Base-by-base conservation (phyloP, 108 stramenopile genomes). In the Nitzschia palea region DNA sequence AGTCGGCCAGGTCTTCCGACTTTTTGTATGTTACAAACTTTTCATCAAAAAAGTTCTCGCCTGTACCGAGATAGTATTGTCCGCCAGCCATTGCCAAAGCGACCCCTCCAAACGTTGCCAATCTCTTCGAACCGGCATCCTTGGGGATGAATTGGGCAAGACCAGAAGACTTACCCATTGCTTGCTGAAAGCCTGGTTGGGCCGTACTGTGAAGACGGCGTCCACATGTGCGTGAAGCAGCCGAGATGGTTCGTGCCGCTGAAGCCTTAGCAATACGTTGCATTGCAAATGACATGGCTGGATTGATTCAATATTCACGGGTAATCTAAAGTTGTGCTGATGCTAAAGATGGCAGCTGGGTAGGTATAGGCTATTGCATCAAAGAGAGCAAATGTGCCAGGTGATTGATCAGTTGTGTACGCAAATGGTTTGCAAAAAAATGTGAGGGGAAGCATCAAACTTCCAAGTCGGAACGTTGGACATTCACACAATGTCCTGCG, bases 1-100 rank as follows among this genome's bases (percentile, higher is more conserved):
- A 81, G 23, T 56, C 59, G 14, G 76, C 76, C 12, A 82, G 44
- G 47, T 75, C 81, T 32, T 82, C 68, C 0, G 77, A 64, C 20
- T 64, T 62, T 31, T 67, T 66, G 62, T 18, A 23, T 9, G 71
- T 69, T 20, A 57, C 45, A 45, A 82, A 78, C 25, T 72, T 57
- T 34, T 81, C 43, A 6, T 78, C 73, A 67, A 62, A 78, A 55
- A 81, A 65, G 35, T 81, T 53, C 26, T 79, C 29, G 4, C 68
- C 62, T 35, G 57, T 29, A 9, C 80, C 80, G 14, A 65, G 20
- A 34, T 18, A 33, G 45, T 36, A 36, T 47, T 65, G 65, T n/a
- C 12, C 31, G 22, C 52, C 33, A 37, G 34, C 65, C 51, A 65
- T 34, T 27, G 45, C 18, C 18, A 44, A 5, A n/a, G 52, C 65